Evolutionary conservation across 139 green algal genomes (phyloP).

Genomic region (Tetraselmis chui): DNA sequence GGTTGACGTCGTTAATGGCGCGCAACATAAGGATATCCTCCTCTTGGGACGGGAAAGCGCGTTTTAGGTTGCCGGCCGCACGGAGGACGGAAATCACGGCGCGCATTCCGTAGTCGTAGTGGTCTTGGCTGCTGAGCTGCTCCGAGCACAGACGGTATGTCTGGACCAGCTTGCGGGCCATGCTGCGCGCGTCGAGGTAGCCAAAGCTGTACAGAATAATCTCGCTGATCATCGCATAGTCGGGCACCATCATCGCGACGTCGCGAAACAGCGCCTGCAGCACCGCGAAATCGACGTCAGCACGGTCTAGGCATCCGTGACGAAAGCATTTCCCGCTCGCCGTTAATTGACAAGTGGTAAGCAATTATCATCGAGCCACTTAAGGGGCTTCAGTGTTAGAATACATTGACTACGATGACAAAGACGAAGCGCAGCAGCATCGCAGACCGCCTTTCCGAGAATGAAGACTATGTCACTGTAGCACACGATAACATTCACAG

Average conservation of each 20-base stretch:
- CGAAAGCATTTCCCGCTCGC: no score
- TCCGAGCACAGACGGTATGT: constrained; percentile 51
- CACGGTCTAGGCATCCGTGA: no score
- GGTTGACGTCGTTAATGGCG: constrained; percentile 54
- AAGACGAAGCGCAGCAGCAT: no score
- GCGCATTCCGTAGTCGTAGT: constrained; percentile 39
- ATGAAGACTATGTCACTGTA: no score
- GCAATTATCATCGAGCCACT: no score
- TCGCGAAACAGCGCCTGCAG: constrained; percentile 36
- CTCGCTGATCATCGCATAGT: constrained; percentile 22
- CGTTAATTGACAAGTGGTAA: no score
- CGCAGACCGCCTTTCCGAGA: no score
- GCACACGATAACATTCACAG: no score
- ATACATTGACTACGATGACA: no score
- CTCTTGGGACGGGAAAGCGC: constrained; percentile 21
- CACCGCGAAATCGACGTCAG: no score
- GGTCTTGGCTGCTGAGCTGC: constrained; percentile 37
- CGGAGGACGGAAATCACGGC: constrained; percentile 46
- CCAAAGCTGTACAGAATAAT: constrained; percentile 32
- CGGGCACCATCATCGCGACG: constrained; percentile 34
- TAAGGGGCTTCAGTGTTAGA: no score
- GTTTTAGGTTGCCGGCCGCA: constrained; percentile 32
- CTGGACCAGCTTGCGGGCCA: constrained; percentile 57
- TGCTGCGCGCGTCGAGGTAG: constrained; percentile 53
- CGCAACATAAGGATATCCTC: constrained; percentile 42